Evolutionary conservation across 768 basidiomycete genomes (phyloP).

Genomic region (Russula virescens): DNA sequence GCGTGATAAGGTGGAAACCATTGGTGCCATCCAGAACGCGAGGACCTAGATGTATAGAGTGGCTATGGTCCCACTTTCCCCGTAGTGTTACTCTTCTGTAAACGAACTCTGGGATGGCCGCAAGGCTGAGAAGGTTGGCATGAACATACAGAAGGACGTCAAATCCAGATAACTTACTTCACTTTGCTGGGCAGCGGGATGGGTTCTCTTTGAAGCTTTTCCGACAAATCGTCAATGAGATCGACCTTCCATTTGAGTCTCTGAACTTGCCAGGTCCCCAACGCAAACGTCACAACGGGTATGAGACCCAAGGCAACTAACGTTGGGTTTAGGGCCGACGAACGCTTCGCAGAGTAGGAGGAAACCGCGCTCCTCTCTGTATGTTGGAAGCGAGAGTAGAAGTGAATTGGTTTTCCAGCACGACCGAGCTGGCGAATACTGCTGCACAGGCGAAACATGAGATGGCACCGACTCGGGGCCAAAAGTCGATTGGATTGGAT

Average conservation of each 20-base stretch:
- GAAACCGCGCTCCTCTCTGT: slow-evolving; percentile 2
- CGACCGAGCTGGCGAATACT: slow-evolving; percentile 5
- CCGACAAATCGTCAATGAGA: slow-evolving; percentile 89
- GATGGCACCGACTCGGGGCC: background rate
- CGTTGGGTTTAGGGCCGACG: slow-evolving; percentile 61
- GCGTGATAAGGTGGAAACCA: slow-evolving; percentile 86
- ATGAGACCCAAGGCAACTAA: slow-evolving; percentile 76
- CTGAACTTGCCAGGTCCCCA: slow-evolving; percentile 93
- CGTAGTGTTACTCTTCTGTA: slow-evolving; percentile 78
- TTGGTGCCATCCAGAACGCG: slow-evolving; percentile 83
- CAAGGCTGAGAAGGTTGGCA: slow-evolving; percentile 43
- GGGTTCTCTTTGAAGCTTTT: slow-evolving; percentile 76
- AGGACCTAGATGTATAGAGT: slow-evolving; percentile 77
- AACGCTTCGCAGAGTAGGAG: slow-evolving; percentile 50
- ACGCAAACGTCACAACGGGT: slow-evolving; percentile 82
- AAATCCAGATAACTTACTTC: slow-evolving; percentile 53
- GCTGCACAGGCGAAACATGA: slow-evolving; percentile 4
- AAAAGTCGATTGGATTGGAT: background rate
- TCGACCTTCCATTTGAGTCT: slow-evolving; percentile 92
- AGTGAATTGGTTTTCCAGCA: background rate
- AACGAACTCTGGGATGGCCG: slow-evolving; percentile 79
- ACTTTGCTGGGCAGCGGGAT: slow-evolving; percentile 75
- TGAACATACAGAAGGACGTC: slow-evolving; percentile 23
- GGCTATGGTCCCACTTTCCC: slow-evolving; percentile 75
- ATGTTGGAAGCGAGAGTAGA: slow-evolving; percentile 13